phyloP scores from a whole-genome alignment of 768 basidiomycete species.

The Termitomyces sp. region DNA sequence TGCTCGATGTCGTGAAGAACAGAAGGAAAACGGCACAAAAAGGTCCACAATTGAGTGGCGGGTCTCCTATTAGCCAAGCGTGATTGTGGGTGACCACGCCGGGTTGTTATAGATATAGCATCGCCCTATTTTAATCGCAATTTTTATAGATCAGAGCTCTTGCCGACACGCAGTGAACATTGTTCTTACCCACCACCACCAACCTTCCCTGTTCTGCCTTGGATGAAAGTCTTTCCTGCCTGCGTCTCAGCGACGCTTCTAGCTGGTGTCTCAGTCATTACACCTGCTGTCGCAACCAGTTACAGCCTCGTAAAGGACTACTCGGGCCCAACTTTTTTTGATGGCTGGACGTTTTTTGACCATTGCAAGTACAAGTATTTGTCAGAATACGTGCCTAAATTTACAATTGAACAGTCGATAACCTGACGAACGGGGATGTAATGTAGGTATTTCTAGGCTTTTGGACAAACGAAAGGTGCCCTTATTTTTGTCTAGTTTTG shows the following conservation, averaged over 20 bases:
- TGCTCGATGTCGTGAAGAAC: no score
- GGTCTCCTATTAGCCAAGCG: background rate
- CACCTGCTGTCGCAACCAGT: slow-evolving; percentile 10
- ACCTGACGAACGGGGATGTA: slow-evolving; percentile 63
- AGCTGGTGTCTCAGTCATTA: background rate
- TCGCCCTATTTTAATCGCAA: background rate
- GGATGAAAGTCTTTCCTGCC: background rate
- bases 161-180: background rate
- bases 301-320: slow-evolving; percentile 55
- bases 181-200: background rate
- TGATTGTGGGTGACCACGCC: background rate
- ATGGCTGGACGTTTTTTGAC: slow-evolving; percentile 63
- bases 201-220: background rate
- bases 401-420: slow-evolving; percentile 42
- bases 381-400: background rate
- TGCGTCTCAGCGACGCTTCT: background rate
- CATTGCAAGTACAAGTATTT: slow-evolving; percentile 32
- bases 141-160: background rate
- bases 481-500: slow-evolving; percentile 30
- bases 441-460: slow-evolving; percentile 26
- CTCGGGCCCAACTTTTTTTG: slow-evolving; percentile 56
- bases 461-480: background rate
- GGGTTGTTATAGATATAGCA: background rate
- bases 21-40: no score
- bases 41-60: background rate